Percentiles rank a stretch among this genome's conserved stretches.
Evolutionary conservation across 2,329 filamentous ascomycete genomes (phyloP).

Genomic region (Akanthomyces muscarius): DNA sequence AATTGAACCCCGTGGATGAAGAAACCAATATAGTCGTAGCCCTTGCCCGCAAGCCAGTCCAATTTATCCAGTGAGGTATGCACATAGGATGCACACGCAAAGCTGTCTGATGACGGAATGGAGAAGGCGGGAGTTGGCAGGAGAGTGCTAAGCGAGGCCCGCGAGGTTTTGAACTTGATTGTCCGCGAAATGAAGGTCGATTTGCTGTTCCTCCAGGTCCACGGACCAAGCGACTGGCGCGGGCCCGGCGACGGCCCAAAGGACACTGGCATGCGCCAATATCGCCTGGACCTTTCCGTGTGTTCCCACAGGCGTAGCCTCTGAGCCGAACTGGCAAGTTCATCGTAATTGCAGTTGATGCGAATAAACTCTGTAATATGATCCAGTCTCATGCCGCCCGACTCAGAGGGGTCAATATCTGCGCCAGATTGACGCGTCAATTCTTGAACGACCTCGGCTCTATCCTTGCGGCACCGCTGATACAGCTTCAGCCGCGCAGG

Average conservation of each 20-base stretch:
- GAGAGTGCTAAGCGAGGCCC: slow-evolving; percentile 45
- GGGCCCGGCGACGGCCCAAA: slow-evolving; percentile 25
- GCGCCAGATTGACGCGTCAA: background rate
- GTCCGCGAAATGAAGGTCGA: slow-evolving; percentile 43
- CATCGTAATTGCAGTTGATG: slow-evolving; percentile 18
- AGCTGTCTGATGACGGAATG: slow-evolving; percentile 21
- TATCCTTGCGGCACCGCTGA: slow-evolving; percentile 52
- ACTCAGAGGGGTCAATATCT: slow-evolving; percentile 19
- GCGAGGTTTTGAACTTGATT: slow-evolving; percentile 47
- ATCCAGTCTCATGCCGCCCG: background rate
- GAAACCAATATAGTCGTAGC: slow-evolving; percentile 55
- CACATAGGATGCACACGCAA: slow-evolving; percentile 39
- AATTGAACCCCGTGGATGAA: slow-evolving; percentile 62
- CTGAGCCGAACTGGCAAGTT: slow-evolving; percentile 22
- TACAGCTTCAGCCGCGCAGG: slow-evolving; percentile 56
- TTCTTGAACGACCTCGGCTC: slow-evolving; percentile 34
- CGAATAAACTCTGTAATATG: background rate
- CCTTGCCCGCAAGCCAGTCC: slow-evolving; percentile 57
- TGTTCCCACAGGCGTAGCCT: slow-evolving; percentile 19
- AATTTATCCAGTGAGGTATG: slow-evolving; percentile 43
- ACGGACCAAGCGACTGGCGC: slow-evolving; percentile 19
- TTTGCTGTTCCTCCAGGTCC: background rate
- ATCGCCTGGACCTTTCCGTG: slow-evolving; percentile 9
- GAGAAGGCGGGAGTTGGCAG: slow-evolving; percentile 24
- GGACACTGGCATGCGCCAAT: slow-evolving; percentile 22